phyloP scores from a whole-genome alignment of 495 filamentous ascomycete genomes.

The Penicillium malachiteum region DNA sequence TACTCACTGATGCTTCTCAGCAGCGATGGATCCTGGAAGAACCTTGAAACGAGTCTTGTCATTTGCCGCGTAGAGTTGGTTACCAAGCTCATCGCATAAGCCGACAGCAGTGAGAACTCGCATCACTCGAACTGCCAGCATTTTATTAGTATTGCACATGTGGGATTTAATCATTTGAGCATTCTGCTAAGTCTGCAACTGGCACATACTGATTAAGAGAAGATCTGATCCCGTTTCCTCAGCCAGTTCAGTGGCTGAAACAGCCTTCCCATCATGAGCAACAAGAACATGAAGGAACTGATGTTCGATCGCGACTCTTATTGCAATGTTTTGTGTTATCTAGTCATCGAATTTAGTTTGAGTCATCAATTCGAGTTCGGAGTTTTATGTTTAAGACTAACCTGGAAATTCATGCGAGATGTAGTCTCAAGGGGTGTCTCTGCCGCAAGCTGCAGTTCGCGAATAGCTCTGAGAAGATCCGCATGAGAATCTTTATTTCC shows the following conservation, averaged over 20 bases:
- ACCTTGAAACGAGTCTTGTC: constrained; percentile 20
- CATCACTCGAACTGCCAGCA: constrained; percentile 23
- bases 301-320: constrained; percentile 15
- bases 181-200: too few species aligned
- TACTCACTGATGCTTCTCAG: constrained; percentile 26
- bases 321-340: constrained; percentile 12
- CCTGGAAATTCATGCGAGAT: constrained; percentile 27
- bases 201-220: constrained; percentile 6
- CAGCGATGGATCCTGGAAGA: constrained; percentile 23
- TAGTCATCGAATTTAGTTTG: neutral
- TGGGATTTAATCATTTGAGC: too few species aligned
- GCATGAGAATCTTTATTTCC: constrained; percentile 20
- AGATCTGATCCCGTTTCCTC: constrained; percentile 8
- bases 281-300: constrained; percentile 10
- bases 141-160: neutral
- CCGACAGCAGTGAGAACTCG: constrained; percentile 21
- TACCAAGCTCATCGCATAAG: constrained; percentile 23
- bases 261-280: neutral
- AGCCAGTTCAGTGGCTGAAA: constrained; percentile 9
- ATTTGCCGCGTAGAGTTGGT: constrained; percentile 21
- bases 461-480: constrained; percentile 21
- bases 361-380: neutral
- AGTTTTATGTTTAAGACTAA: constrained; percentile 1
- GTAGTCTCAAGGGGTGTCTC: constrained; percentile 27
- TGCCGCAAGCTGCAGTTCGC: constrained; percentile 19